Evolutionary conservation across 2,329 filamentous ascomycete species (phyloP).

Genomic region (Pestalotiopsis fici): DNA sequence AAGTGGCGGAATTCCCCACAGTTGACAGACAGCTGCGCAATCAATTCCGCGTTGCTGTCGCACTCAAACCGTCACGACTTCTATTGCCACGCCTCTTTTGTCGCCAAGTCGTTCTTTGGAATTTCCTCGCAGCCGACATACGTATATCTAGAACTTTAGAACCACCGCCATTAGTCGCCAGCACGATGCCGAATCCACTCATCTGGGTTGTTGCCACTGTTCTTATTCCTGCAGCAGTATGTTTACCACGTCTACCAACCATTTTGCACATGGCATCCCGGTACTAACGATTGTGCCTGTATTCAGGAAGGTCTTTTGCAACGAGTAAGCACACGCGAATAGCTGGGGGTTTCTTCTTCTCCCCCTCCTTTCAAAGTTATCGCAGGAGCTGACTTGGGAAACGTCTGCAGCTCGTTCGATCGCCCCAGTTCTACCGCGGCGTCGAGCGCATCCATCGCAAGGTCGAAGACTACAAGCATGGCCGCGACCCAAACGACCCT

Average conservation of each 20-base stretch:
- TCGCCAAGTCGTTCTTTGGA: neutral
- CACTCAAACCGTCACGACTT: neutral
- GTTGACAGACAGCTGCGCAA: neutral
- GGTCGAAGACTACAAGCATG: constrained; percentile 49
- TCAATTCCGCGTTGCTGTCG: neutral
- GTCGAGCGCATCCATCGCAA: constrained; percentile 53
- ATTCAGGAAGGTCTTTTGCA: neutral
- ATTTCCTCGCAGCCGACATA: neutral
- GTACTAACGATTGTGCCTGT: neutral
- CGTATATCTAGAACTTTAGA: too few species aligned
- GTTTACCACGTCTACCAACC: neutral
- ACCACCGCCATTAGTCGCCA: neutral
- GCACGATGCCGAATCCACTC: constrained; percentile 3
- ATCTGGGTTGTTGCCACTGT: neutral
- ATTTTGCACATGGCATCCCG: neutral
- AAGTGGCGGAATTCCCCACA: neutral
- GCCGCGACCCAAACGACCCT: constrained; percentile 51
- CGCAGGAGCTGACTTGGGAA: neutral
- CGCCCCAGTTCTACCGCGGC: constrained; percentile 51
- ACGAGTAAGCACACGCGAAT: neutral
- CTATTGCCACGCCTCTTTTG: neutral
- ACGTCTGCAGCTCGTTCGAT: constrained; percentile 20
- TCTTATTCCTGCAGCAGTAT: neutral
- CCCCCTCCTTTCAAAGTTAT: too few species aligned
- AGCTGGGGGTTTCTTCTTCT: neutral